These are phyloP conservation scores for Cyclostephanos invisitatus DNA, from an alignment of 108 stramenopile species.

Conservation along the genomic window DNA sequence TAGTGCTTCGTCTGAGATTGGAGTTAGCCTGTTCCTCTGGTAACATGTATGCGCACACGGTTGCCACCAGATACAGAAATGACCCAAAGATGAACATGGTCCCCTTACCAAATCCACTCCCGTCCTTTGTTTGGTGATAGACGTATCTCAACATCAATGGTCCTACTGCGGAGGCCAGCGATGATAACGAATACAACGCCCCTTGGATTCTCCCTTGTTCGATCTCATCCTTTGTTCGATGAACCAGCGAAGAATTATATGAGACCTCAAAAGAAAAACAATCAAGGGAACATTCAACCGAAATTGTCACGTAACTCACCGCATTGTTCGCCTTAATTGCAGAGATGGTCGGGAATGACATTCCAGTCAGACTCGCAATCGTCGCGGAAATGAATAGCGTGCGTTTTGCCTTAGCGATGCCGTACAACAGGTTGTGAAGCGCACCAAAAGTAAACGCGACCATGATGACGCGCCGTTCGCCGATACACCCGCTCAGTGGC, in stretches of 20 bases:
- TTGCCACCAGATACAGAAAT: slow-evolving; percentile 66
- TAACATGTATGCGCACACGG: slow-evolving; percentile 55
- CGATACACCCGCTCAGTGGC: slow-evolving; percentile 67
- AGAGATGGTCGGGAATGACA: slow-evolving; percentile 85
- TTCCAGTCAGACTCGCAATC: slow-evolving; percentile 53
- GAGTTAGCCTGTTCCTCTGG: slow-evolving; percentile 68
- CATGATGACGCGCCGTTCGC: slow-evolving; percentile 68
- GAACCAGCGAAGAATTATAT: background rate
- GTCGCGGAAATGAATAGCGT: slow-evolving; percentile 65
- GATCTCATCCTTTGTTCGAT: slow-evolving; percentile 29
- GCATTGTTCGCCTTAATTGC: slow-evolving; percentile 89
- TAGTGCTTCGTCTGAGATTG: slow-evolving; percentile 11
- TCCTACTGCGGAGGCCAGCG: slow-evolving; percentile 76
- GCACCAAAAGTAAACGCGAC: slow-evolving; percentile 64
- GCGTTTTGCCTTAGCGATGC: slow-evolving; percentile 61
- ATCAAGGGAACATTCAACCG: background rate
- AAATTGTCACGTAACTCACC: slow-evolving; percentile 16
- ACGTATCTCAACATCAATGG: slow-evolving; percentile 65
- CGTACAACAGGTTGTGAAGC: slow-evolving; percentile 60
- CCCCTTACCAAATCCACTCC: slow-evolving; percentile 60
- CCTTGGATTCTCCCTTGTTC: slow-evolving; percentile 91
- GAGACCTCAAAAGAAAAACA: background rate
- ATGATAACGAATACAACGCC: slow-evolving; percentile 75
- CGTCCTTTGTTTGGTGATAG: slow-evolving; percentile 59
- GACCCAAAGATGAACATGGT: slow-evolving; percentile 78